A percentile compares a stretch with the other conserved stretches of the same genome.
These are phyloP conservation scores for Pugionium dolabratum DNA, from an alignment of 345 rosid genomes.

Conservation along the genomic window DNA sequence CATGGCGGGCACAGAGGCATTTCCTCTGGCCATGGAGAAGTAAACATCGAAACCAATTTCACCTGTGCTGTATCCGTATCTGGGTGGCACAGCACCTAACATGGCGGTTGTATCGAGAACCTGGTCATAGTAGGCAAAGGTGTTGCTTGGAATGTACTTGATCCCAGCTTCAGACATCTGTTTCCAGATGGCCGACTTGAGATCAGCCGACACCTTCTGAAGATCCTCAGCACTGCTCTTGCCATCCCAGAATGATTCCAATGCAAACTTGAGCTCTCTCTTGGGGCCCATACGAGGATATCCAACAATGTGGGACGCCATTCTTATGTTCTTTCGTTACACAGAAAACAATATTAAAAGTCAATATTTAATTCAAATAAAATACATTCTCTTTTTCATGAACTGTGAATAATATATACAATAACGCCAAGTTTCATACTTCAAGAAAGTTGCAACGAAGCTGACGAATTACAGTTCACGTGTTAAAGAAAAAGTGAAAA, in stretches of 20 bases:
- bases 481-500: neutral
- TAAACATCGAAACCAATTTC: slow-evolving; percentile 82
- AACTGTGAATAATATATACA: slow-evolving; percentile 2
- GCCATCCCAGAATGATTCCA: slow-evolving; percentile 98
- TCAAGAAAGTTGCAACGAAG: slow-evolving; percentile 20
- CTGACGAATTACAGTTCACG: slow-evolving; percentile 18
- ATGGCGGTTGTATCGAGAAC: slow-evolving; percentile 92
- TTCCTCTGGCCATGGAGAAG: slow-evolving; percentile 99
- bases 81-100: slow-evolving; percentile 97
- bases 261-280: slow-evolving; percentile 98
- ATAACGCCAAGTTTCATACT: neutral
- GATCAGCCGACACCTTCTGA: slow-evolving; percentile 89
- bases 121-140: slow-evolving; percentile 90
- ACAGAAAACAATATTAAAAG: slow-evolving; percentile 1
- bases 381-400: neutral
- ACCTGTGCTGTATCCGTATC: slow-evolving; percentile 81
- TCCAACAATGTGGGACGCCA: slow-evolving; percentile 99
- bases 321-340: slow-evolving; percentile 36
- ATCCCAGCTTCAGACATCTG: slow-evolving; percentile 88
- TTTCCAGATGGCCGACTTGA: slow-evolving; percentile 90
- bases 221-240: slow-evolving; percentile 93
- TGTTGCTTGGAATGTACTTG: slow-evolving; percentile 93
- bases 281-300: slow-evolving; percentile 99
- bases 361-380: slow-evolving; percentile 13
- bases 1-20: slow-evolving; percentile 96